Evolutionary conservation across 1,139 yeast species (phyloP).

Genomic region (Debaryomyces robertsiae): DNA sequence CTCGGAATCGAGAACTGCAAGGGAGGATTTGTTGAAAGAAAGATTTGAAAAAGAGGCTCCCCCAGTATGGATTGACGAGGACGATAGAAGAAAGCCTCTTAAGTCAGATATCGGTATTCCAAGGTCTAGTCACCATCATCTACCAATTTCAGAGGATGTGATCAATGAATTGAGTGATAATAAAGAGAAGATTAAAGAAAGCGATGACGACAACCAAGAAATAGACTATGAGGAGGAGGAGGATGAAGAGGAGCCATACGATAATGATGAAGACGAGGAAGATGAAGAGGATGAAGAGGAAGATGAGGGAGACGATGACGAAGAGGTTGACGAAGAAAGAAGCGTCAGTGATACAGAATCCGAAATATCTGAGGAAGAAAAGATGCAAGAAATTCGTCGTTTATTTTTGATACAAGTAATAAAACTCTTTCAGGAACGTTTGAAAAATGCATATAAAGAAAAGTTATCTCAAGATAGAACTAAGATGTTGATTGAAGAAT

Average conservation of each 20-base stretch:
- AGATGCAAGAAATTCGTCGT: slow-evolving; percentile 75
- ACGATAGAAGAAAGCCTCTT: slow-evolving; percentile 15
- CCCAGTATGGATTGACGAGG: slow-evolving; percentile 29
- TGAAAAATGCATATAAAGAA: slow-evolving; percentile 72
- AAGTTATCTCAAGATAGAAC: slow-evolving; percentile 75
- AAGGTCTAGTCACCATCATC: slow-evolving; percentile 3
- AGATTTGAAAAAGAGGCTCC: slow-evolving; percentile 11
- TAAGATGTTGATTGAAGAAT: slow-evolving; percentile 69
- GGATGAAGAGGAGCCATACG: slow-evolving; percentile 26
- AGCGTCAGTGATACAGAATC: slow-evolving; percentile 40
- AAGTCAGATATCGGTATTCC: slow-evolving; percentile 1
- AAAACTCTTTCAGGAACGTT: slow-evolving; percentile 68
- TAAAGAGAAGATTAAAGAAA: slow-evolving; percentile 24
- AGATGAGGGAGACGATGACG: slow-evolving; percentile 33
- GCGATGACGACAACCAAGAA: slow-evolving; percentile 18
- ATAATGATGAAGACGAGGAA: slow-evolving; percentile 28
- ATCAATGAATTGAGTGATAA: too few relatives aligned
- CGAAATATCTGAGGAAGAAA: slow-evolving; percentile 61
- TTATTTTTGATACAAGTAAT: slow-evolving; percentile 75
- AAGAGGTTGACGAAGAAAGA: slow-evolving; percentile 33
- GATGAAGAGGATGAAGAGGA: slow-evolving; percentile 31
- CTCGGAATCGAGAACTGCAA: slow-evolving; percentile 57
- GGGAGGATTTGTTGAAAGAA: slow-evolving; percentile 43
- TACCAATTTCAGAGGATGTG: not conserved
- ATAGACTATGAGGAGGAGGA: slow-evolving; percentile 25